Conservation (phyloP, 1,284 basidiomycete species). For the Agaricales sp. region DNA sequence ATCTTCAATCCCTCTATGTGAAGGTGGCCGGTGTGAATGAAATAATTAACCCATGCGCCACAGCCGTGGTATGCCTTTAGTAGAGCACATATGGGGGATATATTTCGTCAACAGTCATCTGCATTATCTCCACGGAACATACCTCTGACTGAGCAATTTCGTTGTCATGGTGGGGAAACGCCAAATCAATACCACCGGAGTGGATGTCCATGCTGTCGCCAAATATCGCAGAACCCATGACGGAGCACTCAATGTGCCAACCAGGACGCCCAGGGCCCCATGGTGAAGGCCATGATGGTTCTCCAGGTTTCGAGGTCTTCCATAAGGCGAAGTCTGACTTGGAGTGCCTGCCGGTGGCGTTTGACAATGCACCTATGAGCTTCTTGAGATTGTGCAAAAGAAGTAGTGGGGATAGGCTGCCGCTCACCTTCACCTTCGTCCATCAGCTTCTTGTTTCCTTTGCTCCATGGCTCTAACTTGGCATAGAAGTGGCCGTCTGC, state of each 20-base stretch:
- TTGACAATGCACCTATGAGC: slow-evolving; percentile 49
- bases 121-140: no score
- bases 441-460: slow-evolving; percentile 83
- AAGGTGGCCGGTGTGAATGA: slow-evolving; percentile 96
- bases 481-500: slow-evolving; percentile 73
- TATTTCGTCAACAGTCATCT: no score
- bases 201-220: slow-evolving; percentile 97
- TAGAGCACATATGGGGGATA: slow-evolving; percentile 8
- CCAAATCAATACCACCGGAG: slow-evolving; percentile 93
- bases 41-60: slow-evolving; percentile 96
- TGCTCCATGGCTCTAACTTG: slow-evolving; percentile 94
- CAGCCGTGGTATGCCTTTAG: slow-evolving; percentile 85
- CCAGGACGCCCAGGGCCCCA: slow-evolving; percentile 98
- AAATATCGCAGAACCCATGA: slow-evolving; percentile 93
- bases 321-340: slow-evolving; percentile 93
- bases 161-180: slow-evolving; percentile 99
- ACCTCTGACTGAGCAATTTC: slow-evolving; percentile 98
- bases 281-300: slow-evolving; percentile 93
- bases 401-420: slow-evolving; percentile 7
- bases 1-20: slow-evolving; percentile 99
- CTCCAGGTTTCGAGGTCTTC: slow-evolving; percentile 97
- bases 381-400: slow-evolving; percentile 3
- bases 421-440: slow-evolving; percentile 86
- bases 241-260: slow-evolving; percentile 99
- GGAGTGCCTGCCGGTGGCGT: slow-evolving; percentile 49